Base-by-base conservation (phyloP, 2,329 filamentous ascomycete genomes). In the Phaeosphaeriaceae sp. region DNA sequence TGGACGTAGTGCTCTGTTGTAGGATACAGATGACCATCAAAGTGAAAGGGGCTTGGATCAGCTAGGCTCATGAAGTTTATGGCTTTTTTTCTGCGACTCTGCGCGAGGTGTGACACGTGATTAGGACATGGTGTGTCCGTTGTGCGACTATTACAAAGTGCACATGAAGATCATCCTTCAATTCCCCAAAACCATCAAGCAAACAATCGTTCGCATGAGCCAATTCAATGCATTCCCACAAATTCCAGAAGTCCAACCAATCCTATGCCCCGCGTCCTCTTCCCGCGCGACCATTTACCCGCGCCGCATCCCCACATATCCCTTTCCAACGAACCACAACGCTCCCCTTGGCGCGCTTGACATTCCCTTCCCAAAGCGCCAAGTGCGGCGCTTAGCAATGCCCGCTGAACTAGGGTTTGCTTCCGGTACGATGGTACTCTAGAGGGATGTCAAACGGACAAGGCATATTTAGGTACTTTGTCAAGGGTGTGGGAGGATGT, bases 311-410 rank as follows among this genome's bases (percentile, higher is more conserved):
- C n/a, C 9, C 20, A 7, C 41, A 44, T 44, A 9, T n/a, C 13
- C 20, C 31, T n/a, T 44, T 44, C 20, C 19, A 47, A 25, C 51
- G 21, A 53, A 53, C 51, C 51, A 53, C 51, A 20, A 15, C 13
- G 7, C 31, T 13, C 15, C 44, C 24, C 7, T 46, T 53, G 25
- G 27, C 51, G 51, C 51, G 51, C 51, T 41, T 51, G 48, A 51
- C n/a, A 42, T 15, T 41, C 33, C 11, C 6, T 22, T 36, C 33
- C 31, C 48, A n/a, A 41, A 24, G 22, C 7, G 21, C 17, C 21
- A 21, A 47, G 17, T 20, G 17, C 17, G 11, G 45, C 45, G 45
- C 45, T 47, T 47, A 45, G 21, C 41, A 5, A 45, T 45, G 42
- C 42, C 48, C 11, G 31, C 6, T 11, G n/a, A n/a, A 25, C 19